Evolutionary conservation across 176 grass and related monocot species (phyloP).

Genomic region (Hordeum vulgare): MorexV3_pseudomolecules_assembly NC_058521.1:453586992-453587491

Average conservation of each 20-base stretch:
- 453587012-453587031: neutral
- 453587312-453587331: neutral
- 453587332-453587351: neutral
- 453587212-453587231: neutral
- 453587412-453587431: neutral
- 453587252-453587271: neutral
- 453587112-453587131: neutral
- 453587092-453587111: conserved; percentile 2
- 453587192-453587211: neutral
- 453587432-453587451: neutral
- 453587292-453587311: conserved; percentile 6
- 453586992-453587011: neutral
- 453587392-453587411: neutral
- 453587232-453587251: neutral
- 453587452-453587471: neutral
- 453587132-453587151: neutral
- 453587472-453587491: neutral
- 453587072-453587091: neutral
- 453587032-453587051: neutral
- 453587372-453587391: neutral
- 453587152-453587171: neutral
- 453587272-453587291: neutral
- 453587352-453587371: neutral
- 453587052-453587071: neutral
- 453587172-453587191: conserved; percentile 17